Evolutionary conservation across 192 early-diverging fungal genomes (phyloP), one percentile per base, ranked within the genome.

Genomic region (Funneliformis geosporum): DNA sequence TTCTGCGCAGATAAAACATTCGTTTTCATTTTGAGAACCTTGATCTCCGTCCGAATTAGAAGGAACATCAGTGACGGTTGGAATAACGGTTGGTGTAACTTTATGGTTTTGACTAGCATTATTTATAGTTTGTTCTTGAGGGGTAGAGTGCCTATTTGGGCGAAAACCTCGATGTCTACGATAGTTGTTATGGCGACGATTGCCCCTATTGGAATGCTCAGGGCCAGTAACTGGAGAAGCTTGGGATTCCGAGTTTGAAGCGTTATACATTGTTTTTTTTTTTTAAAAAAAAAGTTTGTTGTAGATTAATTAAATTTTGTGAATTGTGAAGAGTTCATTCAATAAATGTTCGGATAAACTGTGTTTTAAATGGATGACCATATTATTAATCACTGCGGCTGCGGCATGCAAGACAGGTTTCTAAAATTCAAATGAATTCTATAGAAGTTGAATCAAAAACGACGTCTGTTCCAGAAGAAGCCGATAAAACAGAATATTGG

Each of bases 1-100:
- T 27, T 96, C 93, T 0, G 97, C 91, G 81, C 97, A 99, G 82
- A 99, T 99, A 82, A 94, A 92, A 85, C 97, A 99, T 5, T 86
- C 78, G 12, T 86, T 82, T 14, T 66, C 72, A 55, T n/a, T 55
- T 10, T 44, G 43, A 44, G 43, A 44, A 33, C 33, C 33, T 44
- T 44, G 43, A 7, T 6, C 21, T 6, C 5, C 50, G 50, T 55
- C 7, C 50, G 7, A 55, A 21, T 55, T 4, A 18, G n/a, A n/a
- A n/a, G n/a, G n/a, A n/a, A n/a, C n/a, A n/a, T n/a, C n/a, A n/a
- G n/a, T n/a, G n/a, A n/a, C n/a, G n/a, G n/a, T n/a, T n/a, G n/a
- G n/a, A 33, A 33, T 2, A 33, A 33, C 33, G 33, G 2, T 33
- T 33, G 33, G 33, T 33, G 33, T 2, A 33, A 33, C 60, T 21